A percentile compares a stretch with the other conserved stretches of the same genome.
These are phyloP conservation scores for Hordeum marinum DNA, from an alignment of 176 grass and related monocot genomes.

Conservation along the genomic window DNA sequence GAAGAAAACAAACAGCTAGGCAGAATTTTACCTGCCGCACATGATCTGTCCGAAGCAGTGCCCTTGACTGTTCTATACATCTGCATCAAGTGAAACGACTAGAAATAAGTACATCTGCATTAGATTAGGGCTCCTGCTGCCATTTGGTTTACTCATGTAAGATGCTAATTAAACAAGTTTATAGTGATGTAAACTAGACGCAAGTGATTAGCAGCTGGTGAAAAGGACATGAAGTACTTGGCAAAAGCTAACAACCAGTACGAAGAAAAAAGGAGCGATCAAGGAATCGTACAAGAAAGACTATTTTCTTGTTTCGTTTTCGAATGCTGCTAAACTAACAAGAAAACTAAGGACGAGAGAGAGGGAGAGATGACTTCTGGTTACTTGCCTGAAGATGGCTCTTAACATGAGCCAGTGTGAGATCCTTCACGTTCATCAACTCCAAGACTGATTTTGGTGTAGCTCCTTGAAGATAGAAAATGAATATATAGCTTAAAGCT, in stretches of 20 bases:
- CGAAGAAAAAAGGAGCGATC: neutral
- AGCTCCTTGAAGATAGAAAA: constrained; percentile 47
- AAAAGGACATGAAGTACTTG: constrained; percentile 23
- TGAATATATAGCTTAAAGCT: neutral
- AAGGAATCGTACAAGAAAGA: constrained; percentile 8
- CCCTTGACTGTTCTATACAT: constrained; percentile 99
- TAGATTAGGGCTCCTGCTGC: constrained; percentile 15
- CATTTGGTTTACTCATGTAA: constrained; percentile 24
- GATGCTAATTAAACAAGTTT: neutral
- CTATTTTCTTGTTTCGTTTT: constrained; percentile 9
- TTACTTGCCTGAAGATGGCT: constrained; percentile 88
- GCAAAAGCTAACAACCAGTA: constrained; percentile 4
- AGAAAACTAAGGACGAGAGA: neutral
- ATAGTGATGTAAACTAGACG: neutral
- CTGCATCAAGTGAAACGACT: constrained; percentile 45
- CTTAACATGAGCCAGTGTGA: constrained; percentile 97
- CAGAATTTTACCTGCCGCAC: constrained; percentile 49
- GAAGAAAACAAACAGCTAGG: constrained; percentile 15
- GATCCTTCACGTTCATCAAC: constrained; percentile 99
- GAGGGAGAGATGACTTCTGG: neutral
- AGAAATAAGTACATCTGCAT: neutral
- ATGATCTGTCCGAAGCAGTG: constrained; percentile 66
- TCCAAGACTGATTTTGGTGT: constrained; percentile 96
- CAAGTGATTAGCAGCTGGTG: neutral
- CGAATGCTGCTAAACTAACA: neutral